Base-by-base conservation (phyloP, 345 rosid genomes). In the Gossypium australe region DNA sequence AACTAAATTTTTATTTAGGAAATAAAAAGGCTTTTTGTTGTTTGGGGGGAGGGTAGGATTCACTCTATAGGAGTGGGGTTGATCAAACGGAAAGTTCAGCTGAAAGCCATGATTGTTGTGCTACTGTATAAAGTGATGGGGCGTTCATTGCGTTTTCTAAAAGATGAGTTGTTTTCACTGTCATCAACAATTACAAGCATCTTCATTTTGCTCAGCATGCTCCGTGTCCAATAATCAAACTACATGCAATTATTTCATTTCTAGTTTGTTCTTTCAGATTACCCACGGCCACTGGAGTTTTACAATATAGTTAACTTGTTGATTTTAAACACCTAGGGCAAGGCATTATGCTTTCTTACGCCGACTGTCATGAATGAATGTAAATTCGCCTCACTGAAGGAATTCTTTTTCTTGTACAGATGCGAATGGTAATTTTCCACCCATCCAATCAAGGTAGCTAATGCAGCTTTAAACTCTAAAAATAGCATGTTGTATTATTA, bases 401-500 rank as follows among this genome's bases (percentile, higher is more conserved):
- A 25, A n/a, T 75, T 34, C 52, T 71, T 43, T 63, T 73, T 63
- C 70, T 52, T 34, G 48, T 75, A 78, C 92, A 95, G 99, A 95
- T 88, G 70, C 55, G 68, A 75, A 18, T 76, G 86, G 86, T 64
- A 81, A 11, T 63, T 95, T 80, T 74, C 91, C 80, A 51, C 79
- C 85, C 47, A 79, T 90, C 73, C 82, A 65, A 12, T 47, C 92
- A 22, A 91, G 96, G 97, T 91, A 79, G 62, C 7, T 66, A 64
- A 66, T 4, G 2, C 59, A 71, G 17, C 14, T 60, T 17, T 18
- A 61, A 11, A 17, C 38, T 13, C 72, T 24, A 11, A 11, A 24
- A 47, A 8, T 67, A 24, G 11, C 24, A 61, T 18, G 16, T n/a
- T 67, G 56, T 62, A 8, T 44, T 18, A 48, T 66, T n/a, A n/a